Evolutionary conservation across 129 eudicot species (phyloP).

Genomic region (Arctium minus): DNA sequence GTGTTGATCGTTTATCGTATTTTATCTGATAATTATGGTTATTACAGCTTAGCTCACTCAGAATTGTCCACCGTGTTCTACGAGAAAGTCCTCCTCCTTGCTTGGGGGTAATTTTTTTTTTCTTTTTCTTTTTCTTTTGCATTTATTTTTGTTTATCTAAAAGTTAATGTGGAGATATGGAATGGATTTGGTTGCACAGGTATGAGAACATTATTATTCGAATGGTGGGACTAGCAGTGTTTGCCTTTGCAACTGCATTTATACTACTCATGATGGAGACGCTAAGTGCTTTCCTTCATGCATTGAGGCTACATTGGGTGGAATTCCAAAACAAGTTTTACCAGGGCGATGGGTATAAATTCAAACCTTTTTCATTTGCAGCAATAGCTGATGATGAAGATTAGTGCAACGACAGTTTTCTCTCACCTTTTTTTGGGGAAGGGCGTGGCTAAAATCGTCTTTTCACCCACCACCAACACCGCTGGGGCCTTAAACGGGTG

Average conservation of each 20-base stretch:
- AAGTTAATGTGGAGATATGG: not conserved
- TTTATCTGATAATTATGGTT: slow-evolving; percentile 15
- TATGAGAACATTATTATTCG: slow-evolving; percentile 74
- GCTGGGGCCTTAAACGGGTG: slow-evolving; percentile 11
- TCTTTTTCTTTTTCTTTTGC: not conserved
- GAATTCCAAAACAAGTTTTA: slow-evolving; percentile 94
- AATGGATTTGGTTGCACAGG: slow-evolving; percentile 46
- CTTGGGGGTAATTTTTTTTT: slow-evolving; percentile 77
- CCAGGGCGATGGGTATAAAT: slow-evolving; percentile 87
- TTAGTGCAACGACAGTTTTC: slow-evolving; percentile 34
- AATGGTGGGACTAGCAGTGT: slow-evolving; percentile 82
- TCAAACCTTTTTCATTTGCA: slow-evolving; percentile 86
- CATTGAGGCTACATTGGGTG: slow-evolving; percentile 97
- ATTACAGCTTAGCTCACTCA: slow-evolving; percentile 93
- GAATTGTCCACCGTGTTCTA: slow-evolving; percentile 95
- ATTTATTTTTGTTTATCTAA: not conserved
- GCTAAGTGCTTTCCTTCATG: slow-evolving; percentile 97
- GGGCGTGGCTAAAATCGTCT: not conserved
- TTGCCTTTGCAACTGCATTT: slow-evolving; percentile 93
- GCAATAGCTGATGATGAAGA: slow-evolving; percentile 79
- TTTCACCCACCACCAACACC: slow-evolving; percentile 13
- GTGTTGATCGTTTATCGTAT: not conserved
- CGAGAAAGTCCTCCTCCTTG: slow-evolving; percentile 89
- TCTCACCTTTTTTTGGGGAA: slow-evolving; percentile 17
- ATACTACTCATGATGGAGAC: slow-evolving; percentile 95